These are phyloP conservation scores for Plantago elongata DNA, from an alignment of 257 asterid genomes.

Conservation along the genomic window DNA sequence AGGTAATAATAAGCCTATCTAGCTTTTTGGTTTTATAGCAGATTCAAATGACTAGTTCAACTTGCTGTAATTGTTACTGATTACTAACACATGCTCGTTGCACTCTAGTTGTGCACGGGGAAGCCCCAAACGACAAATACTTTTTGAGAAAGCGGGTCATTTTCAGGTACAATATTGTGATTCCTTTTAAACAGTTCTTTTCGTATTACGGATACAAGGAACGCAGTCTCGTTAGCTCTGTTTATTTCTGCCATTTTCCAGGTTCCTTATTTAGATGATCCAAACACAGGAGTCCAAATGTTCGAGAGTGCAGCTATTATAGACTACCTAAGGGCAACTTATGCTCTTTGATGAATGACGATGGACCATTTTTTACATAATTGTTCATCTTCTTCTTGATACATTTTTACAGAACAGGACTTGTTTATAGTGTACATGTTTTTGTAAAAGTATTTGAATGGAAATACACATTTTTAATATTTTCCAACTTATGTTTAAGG, in stretches of 20 bases:
- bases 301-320: constrained; percentile 93
- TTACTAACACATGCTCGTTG: background rate
- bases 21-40: background rate
- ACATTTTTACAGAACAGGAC: background rate
- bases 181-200: too few species aligned
- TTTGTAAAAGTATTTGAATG: too few species aligned
- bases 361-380: background rate
- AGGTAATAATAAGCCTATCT: constrained; percentile 46
- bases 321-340: constrained; percentile 74
- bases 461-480: too few species aligned
- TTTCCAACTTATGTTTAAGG: too few species aligned
- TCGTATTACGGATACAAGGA: too few species aligned
- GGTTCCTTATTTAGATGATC: constrained; percentile 95
- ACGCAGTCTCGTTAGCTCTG: too few species aligned
- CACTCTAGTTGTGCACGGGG: constrained; percentile 88
- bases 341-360: constrained; percentile 41
- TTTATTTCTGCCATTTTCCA: constrained; percentile 14
- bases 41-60: background rate
- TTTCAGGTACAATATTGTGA: constrained; percentile 48
- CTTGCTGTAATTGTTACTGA: background rate
- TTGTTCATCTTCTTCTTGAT: background rate
- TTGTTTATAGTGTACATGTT: background rate
- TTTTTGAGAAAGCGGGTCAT: constrained; percentile 70
- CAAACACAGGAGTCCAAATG: constrained; percentile 87
- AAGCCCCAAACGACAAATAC: constrained; percentile 68